Evolutionary conservation across 2,329 filamentous ascomycete genomes (phyloP).

Genomic region (Amphichorda felina): DNA sequence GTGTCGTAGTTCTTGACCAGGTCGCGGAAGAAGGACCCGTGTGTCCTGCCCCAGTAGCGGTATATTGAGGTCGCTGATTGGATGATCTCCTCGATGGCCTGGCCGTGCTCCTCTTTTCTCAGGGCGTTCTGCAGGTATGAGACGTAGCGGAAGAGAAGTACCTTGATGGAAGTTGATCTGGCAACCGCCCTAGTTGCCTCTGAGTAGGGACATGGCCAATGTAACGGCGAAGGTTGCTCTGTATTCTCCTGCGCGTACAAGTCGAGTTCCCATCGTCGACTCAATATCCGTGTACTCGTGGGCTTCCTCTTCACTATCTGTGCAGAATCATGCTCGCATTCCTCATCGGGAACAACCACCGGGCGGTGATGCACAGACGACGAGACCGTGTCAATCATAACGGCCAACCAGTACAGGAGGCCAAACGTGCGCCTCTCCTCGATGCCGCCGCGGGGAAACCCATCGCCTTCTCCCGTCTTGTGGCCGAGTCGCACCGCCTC

Average conservation of each 20-base stretch:
- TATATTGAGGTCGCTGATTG: constrained; percentile 34
- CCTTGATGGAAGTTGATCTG: constrained; percentile 44
- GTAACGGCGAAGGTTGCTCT: constrained; percentile 13
- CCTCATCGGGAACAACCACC: constrained; percentile 24
- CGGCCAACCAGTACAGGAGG: constrained; percentile 43
- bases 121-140: constrained; percentile 42
- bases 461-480: no score
- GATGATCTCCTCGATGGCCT: constrained; percentile 34
- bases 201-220: constrained; percentile 44
- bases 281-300: constrained; percentile 7
- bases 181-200: constrained; percentile 34
- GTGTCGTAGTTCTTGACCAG: constrained; percentile 34
- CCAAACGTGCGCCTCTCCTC: constrained; percentile 31
- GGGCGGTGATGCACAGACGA: constrained; percentile 34
- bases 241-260: constrained; percentile 19
- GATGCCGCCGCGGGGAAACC: not conserved
- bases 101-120: constrained; percentile 20
- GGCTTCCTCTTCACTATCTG: constrained; percentile 7
- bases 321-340: constrained; percentile 23
- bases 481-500: not conserved
- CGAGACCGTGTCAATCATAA: constrained; percentile 47
- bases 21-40: constrained; percentile 38
- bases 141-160: constrained; percentile 44
- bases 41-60: constrained; percentile 40
- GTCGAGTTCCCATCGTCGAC: constrained; percentile 16